A percentile compares a stretch with the other conserved stretches of the same genome.
Evolutionary conservation across 257 asterid species (phyloP).

Genomic region (Jaltomata sinuosa): DNA sequence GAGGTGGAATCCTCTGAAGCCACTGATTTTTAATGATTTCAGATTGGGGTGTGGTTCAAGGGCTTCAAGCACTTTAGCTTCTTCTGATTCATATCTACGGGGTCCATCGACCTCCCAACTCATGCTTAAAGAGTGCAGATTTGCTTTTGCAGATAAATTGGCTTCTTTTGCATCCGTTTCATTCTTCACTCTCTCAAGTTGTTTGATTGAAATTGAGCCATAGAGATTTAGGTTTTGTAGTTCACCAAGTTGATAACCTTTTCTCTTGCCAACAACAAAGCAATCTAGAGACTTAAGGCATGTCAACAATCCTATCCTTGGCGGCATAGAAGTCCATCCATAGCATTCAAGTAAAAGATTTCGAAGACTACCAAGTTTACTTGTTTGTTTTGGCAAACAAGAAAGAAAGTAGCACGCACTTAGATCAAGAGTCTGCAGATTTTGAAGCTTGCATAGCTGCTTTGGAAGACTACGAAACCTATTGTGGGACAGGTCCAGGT

Average conservation of each 20-base stretch:
- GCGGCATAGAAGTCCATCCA: too few species aligned
- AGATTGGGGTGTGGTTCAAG: not conserved
- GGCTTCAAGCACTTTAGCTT: not conserved
- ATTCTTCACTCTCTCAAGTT: constrained; percentile 17
- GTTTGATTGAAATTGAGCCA: not conserved
- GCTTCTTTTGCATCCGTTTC: too few species aligned
- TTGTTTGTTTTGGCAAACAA: too few species aligned
- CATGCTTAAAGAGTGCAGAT: too few species aligned
- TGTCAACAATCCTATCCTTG: not conserved
- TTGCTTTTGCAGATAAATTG: too few species aligned
- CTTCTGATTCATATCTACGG: not conserved
- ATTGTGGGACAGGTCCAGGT: not conserved
- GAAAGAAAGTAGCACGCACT: too few species aligned
- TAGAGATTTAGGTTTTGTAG: not conserved
- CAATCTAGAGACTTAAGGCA: not conserved
- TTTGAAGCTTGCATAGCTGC: not conserved
- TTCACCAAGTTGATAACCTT: not conserved
- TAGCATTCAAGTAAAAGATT: too few species aligned
- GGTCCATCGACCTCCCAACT: not conserved
- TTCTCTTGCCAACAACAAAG: not conserved
- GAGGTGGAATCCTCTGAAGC: not conserved
- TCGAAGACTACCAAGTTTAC: too few species aligned
- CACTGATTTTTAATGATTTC: not conserved
- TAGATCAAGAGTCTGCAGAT: constrained; percentile 10
- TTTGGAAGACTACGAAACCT: not conserved